These are phyloP conservation scores for Flaveria sonorensis DNA, from an alignment of 129 eudicot species.

Conservation along the genomic window DNA sequence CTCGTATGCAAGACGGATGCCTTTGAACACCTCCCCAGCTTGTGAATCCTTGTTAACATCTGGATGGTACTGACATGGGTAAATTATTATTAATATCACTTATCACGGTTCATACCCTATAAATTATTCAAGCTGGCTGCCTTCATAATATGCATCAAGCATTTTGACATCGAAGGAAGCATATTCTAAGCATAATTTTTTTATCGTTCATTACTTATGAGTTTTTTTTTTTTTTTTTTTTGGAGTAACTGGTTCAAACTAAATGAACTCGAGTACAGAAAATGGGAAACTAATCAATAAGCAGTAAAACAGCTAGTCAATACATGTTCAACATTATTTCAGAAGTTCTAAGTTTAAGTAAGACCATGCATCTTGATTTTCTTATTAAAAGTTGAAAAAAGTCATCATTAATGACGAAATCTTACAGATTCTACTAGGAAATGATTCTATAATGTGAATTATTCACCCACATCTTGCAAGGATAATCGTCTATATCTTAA, in stretches of 20 bases:
- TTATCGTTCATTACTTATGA: no score
- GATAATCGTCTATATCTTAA: no score
- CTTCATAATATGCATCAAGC: no score
- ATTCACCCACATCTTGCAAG: neutral
- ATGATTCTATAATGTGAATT: neutral
- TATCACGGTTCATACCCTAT: neutral
- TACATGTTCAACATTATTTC: neutral
- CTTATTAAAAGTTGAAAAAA: neutral
- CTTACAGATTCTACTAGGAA: neutral
- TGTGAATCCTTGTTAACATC: slow-evolving; percentile 86
- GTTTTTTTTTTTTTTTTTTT: no score
- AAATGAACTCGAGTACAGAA: neutral
- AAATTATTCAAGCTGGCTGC: no score
- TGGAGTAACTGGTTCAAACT: neutral
- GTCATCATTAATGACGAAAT: neutral
- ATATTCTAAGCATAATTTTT: no score
- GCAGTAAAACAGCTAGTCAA: neutral
- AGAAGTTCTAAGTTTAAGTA: neutral
- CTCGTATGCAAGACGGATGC: slow-evolving; percentile 78
- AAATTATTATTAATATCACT: slow-evolving; percentile 8
- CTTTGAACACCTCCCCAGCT: slow-evolving; percentile 74
- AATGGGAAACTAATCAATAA: neutral
- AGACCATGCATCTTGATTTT: slow-evolving; percentile 2
- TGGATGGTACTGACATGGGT: slow-evolving; percentile 76
- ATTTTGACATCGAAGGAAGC: no score